Conservation (phyloP, 176 grass and related monocot genomes). For the Bolboschoenus planiculmis region DNA sequence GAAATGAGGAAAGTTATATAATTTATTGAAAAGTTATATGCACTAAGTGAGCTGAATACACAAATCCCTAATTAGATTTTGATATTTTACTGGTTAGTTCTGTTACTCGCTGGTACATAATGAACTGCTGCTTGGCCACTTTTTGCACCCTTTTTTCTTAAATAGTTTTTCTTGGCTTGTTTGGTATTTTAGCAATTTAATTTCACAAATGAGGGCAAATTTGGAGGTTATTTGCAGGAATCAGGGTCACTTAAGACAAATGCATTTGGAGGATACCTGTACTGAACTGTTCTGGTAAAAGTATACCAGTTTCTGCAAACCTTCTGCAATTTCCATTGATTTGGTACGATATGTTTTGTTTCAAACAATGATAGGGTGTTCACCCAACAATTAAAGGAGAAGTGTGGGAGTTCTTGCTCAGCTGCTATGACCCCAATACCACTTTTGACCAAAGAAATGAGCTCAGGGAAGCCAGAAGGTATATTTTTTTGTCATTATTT, state of each 20-base stretch:
- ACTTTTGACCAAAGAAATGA: slow-evolving; percentile 64
- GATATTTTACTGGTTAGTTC: background rate
- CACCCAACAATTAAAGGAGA: slow-evolving; percentile 88
- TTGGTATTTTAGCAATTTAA: background rate
- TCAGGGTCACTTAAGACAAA: background rate
- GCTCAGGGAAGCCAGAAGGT: slow-evolving; percentile 69
- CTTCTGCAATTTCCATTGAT: background rate
- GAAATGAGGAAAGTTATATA: background rate
- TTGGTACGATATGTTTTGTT: slow-evolving; percentile 21
- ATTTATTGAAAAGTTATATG: background rate
- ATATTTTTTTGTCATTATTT: background rate
- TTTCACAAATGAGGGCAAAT: background rate
- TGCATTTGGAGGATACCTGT: background rate
- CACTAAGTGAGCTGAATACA: background rate
- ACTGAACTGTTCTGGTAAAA: background rate
- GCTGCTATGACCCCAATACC: slow-evolving; percentile 91
- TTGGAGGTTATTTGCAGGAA: background rate
- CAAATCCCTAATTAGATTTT: background rate
- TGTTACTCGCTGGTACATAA: background rate
- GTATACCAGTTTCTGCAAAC: background rate
- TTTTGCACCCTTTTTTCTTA: background rate
- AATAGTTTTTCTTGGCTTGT: background rate
- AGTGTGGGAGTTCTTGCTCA: slow-evolving; percentile 95
- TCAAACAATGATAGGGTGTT: slow-evolving; percentile 47
- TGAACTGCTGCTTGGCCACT: background rate